Evolutionary conservation across 1,284 basidiomycete species (phyloP).

Genomic region (Malassezia globosa): DNA sequence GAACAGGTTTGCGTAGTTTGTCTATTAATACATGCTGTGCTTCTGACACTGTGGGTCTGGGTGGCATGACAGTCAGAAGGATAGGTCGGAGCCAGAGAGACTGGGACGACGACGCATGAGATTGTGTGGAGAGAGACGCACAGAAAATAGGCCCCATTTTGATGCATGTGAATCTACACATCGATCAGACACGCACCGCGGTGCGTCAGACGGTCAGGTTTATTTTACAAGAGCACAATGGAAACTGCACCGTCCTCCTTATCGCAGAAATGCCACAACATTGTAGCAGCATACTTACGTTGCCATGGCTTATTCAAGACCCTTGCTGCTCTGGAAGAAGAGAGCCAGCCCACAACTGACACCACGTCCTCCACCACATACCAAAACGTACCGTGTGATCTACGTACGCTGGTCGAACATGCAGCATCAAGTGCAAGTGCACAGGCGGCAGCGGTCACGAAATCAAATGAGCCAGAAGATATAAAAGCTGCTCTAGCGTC

Average conservation of each 20-base stretch:
- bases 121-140: neutral
- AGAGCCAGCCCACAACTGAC: slow-evolving; percentile 3
- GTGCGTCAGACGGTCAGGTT: no score
- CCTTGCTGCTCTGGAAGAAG: slow-evolving; percentile 17
- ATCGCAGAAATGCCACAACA: slow-evolving; percentile 16
- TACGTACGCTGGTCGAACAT: slow-evolving; percentile 23
- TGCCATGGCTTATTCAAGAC: slow-evolving; percentile 20
- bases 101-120: no score
- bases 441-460: slow-evolving; percentile 12
- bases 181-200: no score
- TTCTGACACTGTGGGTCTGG: neutral
- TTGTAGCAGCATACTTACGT: slow-evolving; percentile 23
- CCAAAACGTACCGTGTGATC: slow-evolving; percentile 10
- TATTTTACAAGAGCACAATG: no score
- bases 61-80: neutral
- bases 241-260: neutral
- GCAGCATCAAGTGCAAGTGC: slow-evolving; percentile 19
- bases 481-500: neutral
- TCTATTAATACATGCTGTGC: slow-evolving; percentile 1
- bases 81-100: neutral
- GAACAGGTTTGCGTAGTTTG: slow-evolving; percentile 5
- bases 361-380: neutral
- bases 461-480: slow-evolving; percentile 18
- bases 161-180: no score
- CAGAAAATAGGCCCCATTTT: neutral